Percentiles rank a stretch among this genome's conserved stretches.
phyloP scores from a whole-genome alignment of 306 rosid genomes.

The Glycine tomentella region DNA sequence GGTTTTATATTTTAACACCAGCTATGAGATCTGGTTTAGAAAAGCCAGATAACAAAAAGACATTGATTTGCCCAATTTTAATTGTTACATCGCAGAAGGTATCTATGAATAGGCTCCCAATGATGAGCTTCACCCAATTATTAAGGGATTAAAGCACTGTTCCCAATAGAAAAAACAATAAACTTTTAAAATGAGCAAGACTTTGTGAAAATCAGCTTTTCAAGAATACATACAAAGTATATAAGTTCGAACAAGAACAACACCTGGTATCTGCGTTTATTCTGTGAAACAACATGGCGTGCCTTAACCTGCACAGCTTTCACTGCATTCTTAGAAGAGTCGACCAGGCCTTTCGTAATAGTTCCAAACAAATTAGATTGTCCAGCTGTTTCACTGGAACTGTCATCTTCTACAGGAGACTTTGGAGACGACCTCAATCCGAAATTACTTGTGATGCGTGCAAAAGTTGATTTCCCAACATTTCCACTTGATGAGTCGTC shows the following conservation, averaged over 20 bases:
- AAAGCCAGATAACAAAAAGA: conserved; percentile 1
- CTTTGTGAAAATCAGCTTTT: background rate
- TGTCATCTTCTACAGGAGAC: conserved; percentile 59
- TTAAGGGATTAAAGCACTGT: background rate
- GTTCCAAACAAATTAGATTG: conserved; percentile 86
- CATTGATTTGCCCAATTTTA: conserved; percentile 3
- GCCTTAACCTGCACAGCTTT: conserved; percentile 99
- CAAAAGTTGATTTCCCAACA: conserved; percentile 77
- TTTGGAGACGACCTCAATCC: conserved; percentile 91
- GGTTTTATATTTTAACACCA: conserved; percentile 26
- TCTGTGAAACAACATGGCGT: conserved; percentile 96
- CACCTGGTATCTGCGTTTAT: conserved; percentile 99
- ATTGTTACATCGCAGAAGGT: background rate
- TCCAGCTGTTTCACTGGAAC: conserved; percentile 55
- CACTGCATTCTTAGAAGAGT: conserved; percentile 91
- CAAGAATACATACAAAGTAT: conserved; percentile 29
- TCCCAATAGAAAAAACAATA: conserved; percentile 20
- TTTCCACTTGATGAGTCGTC: conserved; percentile 72
- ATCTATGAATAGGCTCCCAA: conserved; percentile 8
- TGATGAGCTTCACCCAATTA: background rate
- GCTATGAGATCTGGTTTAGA: conserved; percentile 16
- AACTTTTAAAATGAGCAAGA: conserved; percentile 1
- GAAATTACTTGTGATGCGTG: conserved; percentile 88
- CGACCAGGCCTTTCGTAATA: conserved; percentile 85
- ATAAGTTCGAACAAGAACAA: conserved; percentile 36